These are phyloP conservation scores for Acer negundo DNA, from an alignment of 345 rosid species.

Conservation along the genomic window DNA sequence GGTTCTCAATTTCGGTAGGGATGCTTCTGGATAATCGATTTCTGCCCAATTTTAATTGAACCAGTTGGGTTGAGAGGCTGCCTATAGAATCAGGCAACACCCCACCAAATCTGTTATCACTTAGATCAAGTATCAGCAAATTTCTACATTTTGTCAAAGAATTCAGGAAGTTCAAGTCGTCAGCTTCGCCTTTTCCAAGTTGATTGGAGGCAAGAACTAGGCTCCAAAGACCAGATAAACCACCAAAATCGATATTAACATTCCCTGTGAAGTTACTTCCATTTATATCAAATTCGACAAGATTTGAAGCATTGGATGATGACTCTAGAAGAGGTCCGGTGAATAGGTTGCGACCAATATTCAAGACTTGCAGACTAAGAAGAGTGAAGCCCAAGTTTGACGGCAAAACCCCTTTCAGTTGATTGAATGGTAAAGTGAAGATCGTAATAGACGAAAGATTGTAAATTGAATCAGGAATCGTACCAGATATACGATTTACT, in stretches of 20 bases:
- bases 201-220: constrained; percentile 21
- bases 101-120: constrained; percentile 21
- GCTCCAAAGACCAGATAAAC: constrained; percentile 5
- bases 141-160: constrained; percentile 30
- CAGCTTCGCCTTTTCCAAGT: constrained; percentile 24
- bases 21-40: constrained; percentile 27
- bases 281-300: constrained; percentile 11
- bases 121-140: constrained; percentile 24
- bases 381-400: constrained; percentile 21
- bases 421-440: constrained; percentile 12
- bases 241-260: constrained; percentile 22
- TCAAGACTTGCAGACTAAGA: constrained; percentile 20
- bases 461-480: too few relatives aligned
- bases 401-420: constrained; percentile 25
- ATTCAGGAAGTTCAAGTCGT: constrained; percentile 28
- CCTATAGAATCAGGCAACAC: constrained; percentile 24
- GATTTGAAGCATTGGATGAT: constrained; percentile 28
- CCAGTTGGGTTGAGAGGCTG: constrained; percentile 26
- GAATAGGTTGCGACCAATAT: constrained; percentile 19
- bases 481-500: not conserved
- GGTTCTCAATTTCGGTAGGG: constrained; percentile 14
- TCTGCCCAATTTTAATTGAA: constrained; percentile 17
- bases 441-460: constrained; percentile 17
- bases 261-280: constrained; percentile 27
- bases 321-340: constrained; percentile 23